These are phyloP conservation scores for Trichophyton mentagrophytes DNA, from an alignment of 2,329 filamentous ascomycete genomes.

Conservation along the genomic window DNA sequence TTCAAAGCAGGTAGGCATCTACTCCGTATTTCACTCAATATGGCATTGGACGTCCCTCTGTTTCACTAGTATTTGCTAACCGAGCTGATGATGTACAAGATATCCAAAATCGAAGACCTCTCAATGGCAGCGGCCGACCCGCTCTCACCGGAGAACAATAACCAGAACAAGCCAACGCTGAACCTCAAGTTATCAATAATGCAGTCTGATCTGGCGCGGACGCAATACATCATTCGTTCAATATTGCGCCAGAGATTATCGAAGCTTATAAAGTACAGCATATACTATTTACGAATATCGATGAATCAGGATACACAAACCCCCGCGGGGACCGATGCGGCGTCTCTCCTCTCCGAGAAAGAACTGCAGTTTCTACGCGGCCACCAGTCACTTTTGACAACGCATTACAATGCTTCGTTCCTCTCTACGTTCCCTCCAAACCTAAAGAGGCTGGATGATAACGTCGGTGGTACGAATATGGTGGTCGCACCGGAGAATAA, in stretches of 20 bases:
- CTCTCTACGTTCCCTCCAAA: slow-evolving; percentile 65
- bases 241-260: slow-evolving; percentile 73
- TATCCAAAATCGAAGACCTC: slow-evolving; percentile 54
- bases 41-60: too few species aligned
- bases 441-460: slow-evolving; percentile 79
- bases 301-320: slow-evolving; percentile 13
- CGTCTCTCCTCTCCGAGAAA: slow-evolving; percentile 53
- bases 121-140: slow-evolving; percentile 34
- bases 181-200: slow-evolving; percentile 91
- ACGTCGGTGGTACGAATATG: slow-evolving; percentile 81
- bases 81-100: slow-evolving; percentile 24
- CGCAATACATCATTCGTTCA: slow-evolving; percentile 78
- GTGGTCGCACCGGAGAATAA: slow-evolving; percentile 75
- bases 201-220: slow-evolving; percentile 89
- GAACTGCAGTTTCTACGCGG: slow-evolving; percentile 73
- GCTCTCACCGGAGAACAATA: slow-evolving; percentile 19
- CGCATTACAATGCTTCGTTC: slow-evolving; percentile 78
- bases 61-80: background rate
- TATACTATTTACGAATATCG: slow-evolving; percentile 33
- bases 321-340: slow-evolving; percentile 7
- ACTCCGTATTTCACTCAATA: too few species aligned
- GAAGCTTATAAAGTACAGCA: slow-evolving; percentile 48
- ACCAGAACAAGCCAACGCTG: slow-evolving; percentile 65
- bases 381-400: slow-evolving; percentile 71
- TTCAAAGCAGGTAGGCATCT: slow-evolving; percentile 41